Evolutionary conservation across 495 filamentous ascomycete genomes (phyloP), one percentile per base, ranked within the genome.

Genomic region (Aspergillus coremiiformis): DNA sequence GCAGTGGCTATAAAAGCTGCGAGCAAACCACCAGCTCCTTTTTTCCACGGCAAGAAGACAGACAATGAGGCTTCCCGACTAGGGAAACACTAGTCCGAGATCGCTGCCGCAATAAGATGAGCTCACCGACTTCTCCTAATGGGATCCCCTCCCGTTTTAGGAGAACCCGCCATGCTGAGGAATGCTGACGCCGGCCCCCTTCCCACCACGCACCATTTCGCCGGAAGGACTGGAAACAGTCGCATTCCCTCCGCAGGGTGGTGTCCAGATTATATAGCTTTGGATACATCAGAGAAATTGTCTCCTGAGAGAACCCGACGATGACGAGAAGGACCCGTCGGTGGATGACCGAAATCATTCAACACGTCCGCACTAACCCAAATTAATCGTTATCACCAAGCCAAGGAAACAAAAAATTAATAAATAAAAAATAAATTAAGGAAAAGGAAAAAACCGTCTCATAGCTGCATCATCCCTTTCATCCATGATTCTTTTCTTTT

Each of bases 251-350:
- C 27, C 41, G 39, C 29, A 54, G 52, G 52, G 52, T 44, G 39
- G 39, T 54, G 52, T 26, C 30, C 37, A 14, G 52, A 24, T 54
- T 54, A 48, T 54, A 54, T 54, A 54, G 23, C 30, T 52, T 52
- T 52, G 50, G 42, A 52, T 52, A 52, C 20, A 52, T 52, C 50
- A 52, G 43, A 52, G 43, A 41, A 52, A 52, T 37, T 19, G 29
- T 24, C 20, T 47, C 26, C 20, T 47, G 51, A 44, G 27, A 23
- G 43, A 39, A 30, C 15, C 43, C 22, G 47, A 22, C 14, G 33
- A 5, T 10, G 49, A 52, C 41, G 49, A 45, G 14, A 44, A 32
- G 17, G 33, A 39, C 27, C 32, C 42, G 41, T 37, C 47, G 17
- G 47, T 35, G 33, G 47, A 24, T 49, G 47, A 49, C 46, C 32